Base-by-base conservation (phyloP, 2,329 filamentous ascomycete species). In the Coniochaeta ligniaria region DNA sequence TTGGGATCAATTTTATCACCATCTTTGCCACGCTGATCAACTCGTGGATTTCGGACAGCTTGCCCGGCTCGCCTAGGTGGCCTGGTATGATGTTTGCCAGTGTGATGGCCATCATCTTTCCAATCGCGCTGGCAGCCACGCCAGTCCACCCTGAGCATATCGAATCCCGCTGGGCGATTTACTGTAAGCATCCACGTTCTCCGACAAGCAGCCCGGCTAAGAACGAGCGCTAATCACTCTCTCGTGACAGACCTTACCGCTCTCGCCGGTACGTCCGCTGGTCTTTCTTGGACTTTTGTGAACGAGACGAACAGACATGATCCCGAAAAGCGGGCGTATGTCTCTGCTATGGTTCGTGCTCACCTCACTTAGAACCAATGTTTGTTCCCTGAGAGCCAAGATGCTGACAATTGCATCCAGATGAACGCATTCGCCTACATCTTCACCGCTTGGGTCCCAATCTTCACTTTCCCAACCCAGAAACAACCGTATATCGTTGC, bases 381-480 rank as follows among this genome's bases (percentile, higher is more conserved):
- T 9, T 33, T 33, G 6, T 33, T 12, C 35, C 24, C 22, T 26
- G 24, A 12, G 7, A 14, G 43, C 7, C 55, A 3, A 26, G 16
- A 38, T 28, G 8, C 38, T 24, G 16, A 36, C 47, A 31, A 12
- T 12, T 24, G 9, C 14, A 45, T 17, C 11, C n/a, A 69, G 67
- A 70, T 70, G 68, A 70, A 69, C 28, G 66, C 66, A 0, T 69
- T 69, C 17, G 66, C 68, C 16, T 70, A 67, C 57, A 69, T 69
- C 12, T 70, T 70, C 61, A 65, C 65, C n/a, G 68, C 69, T 1
- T 70, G 68, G 69, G 62, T 70, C 0, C 64, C 66, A 5, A 70
- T 70, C 36, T 70, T 70, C 38, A 70, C 69, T 14, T 70, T 70
- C 35, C 68, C 68, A 8, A 64, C 69, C n/a, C 63, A 63, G n/a